Conservation (phyloP, 2,329 filamentous ascomycete genomes). For the Epichloe gansuensis region DNA sequence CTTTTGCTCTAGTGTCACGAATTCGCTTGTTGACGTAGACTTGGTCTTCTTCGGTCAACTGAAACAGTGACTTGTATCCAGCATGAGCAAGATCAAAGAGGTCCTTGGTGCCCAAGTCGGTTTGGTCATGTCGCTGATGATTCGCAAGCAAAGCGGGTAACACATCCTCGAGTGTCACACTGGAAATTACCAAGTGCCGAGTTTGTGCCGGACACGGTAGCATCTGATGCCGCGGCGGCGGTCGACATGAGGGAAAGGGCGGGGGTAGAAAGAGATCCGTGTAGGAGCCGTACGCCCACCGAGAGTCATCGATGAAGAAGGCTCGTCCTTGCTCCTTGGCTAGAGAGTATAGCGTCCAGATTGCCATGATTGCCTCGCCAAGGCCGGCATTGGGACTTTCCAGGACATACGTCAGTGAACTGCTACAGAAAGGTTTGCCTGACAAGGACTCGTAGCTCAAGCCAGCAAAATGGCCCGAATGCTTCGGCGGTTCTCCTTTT, state of each 20-base stretch:
- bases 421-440: constrained; percentile 48
- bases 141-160: constrained; percentile 43
- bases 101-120: constrained; percentile 25
- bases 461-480: constrained; percentile 34
- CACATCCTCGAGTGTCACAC: constrained; percentile 49
- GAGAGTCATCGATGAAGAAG: constrained; percentile 76
- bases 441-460: constrained; percentile 29
- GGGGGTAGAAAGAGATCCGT: constrained; percentile 57
- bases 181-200: constrained; percentile 60
- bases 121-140: constrained; percentile 15
- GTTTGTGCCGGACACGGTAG: constrained; percentile 68
- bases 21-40: constrained; percentile 50
- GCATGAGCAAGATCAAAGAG: constrained; percentile 55
- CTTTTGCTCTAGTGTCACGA: constrained; percentile 37
- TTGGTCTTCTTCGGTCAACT: constrained; percentile 51
- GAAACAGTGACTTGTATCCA: constrained; percentile 65
- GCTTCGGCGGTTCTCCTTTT: constrained; percentile 25
- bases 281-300: constrained; percentile 73
- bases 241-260: constrained; percentile 50
- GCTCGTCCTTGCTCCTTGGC: constrained; percentile 59
- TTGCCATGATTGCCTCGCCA: constrained; percentile 60
- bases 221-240: constrained; percentile 62
- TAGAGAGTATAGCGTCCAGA: constrained; percentile 77
- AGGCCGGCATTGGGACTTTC: constrained; percentile 62
- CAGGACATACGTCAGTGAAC: constrained; percentile 64